phyloP scores from a whole-genome alignment of 306 rosid genomes.

The Ormosia semicastrata region DNA sequence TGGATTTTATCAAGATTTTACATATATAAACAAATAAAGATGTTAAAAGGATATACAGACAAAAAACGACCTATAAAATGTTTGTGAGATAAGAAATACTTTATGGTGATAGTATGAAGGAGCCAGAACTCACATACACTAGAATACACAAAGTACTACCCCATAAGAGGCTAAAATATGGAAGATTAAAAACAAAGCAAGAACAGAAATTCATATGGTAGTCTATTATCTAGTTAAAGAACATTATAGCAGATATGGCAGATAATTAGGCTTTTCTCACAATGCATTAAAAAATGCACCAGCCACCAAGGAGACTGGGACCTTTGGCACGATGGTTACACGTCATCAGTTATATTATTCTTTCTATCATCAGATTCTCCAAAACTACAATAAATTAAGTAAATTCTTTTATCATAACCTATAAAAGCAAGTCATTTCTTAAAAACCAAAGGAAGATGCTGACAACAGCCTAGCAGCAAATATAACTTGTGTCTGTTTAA shows the following conservation, averaged over 20 bases:
- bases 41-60: neutral
- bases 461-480: slow-evolving; percentile 16
- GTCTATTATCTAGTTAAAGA: neutral
- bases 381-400: neutral
- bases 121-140: neutral
- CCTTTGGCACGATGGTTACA: neutral
- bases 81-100: neutral
- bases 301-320: neutral
- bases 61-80: neutral
- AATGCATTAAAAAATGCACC: neutral
- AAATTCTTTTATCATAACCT: neutral
- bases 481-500: neutral
- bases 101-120: neutral
- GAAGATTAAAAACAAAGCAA: neutral
- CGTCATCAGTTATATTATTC: neutral
- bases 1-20: slow-evolving; percentile 23
- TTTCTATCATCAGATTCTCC: neutral
- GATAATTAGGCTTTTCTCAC: neutral
- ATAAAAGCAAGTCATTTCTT: neutral
- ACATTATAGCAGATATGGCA: neutral
- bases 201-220: neutral
- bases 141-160: neutral
- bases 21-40: slow-evolving; percentile 1
- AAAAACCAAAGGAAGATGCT: neutral
- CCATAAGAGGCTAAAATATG: slow-evolving; percentile 3